A percentile compares a stretch with the other conserved stretches of the same genome.
Evolutionary conservation across 2,329 filamentous ascomycete genomes (phyloP).

Genomic region (Fusarium pseudograminearum): DNA sequence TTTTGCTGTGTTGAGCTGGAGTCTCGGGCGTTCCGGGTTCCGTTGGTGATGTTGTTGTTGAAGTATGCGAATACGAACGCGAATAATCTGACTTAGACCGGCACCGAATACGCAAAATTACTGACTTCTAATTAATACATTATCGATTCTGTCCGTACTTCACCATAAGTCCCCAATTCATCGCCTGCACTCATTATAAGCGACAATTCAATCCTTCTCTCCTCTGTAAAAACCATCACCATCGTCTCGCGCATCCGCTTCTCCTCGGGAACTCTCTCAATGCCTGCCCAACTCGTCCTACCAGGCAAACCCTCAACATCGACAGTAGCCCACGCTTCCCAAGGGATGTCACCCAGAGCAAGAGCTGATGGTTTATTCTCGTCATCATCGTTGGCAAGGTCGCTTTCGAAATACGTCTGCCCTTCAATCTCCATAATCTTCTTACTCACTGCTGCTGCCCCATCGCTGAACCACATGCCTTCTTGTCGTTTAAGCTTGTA

Average conservation of each 20-base stretch:
- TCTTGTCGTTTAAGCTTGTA: slow-evolving; percentile 48
- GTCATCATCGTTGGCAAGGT: slow-evolving; percentile 10
- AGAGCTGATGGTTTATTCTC: not conserved
- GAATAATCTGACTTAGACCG: not conserved
- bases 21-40: slow-evolving; percentile 18
- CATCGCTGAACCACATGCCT: slow-evolving; percentile 51
- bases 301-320: slow-evolving; percentile 17
- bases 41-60: slow-evolving; percentile 1
- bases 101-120: slow-evolving; percentile 18
- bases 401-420: slow-evolving; percentile 35
- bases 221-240: slow-evolving; percentile 41
- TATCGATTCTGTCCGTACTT: slow-evolving; percentile 27
- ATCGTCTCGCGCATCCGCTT: slow-evolving; percentile 42
- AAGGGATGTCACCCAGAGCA: slow-evolving; percentile 27
- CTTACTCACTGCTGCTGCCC: slow-evolving; percentile 41
- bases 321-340: slow-evolving; percentile 42
- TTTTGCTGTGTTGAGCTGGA: slow-evolving; percentile 1
- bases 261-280: slow-evolving; percentile 37
- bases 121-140: slow-evolving; percentile 16
- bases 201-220: slow-evolving; percentile 36
- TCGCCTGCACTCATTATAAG: slow-evolving; percentile 43
- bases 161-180: slow-evolving; percentile 26
- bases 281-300: slow-evolving; percentile 40
- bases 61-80: slow-evolving; percentile 33
- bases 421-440: slow-evolving; percentile 43